Base-by-base conservation (phyloP, 257 asterid species). In the Lavandula angustifolia region DNA sequence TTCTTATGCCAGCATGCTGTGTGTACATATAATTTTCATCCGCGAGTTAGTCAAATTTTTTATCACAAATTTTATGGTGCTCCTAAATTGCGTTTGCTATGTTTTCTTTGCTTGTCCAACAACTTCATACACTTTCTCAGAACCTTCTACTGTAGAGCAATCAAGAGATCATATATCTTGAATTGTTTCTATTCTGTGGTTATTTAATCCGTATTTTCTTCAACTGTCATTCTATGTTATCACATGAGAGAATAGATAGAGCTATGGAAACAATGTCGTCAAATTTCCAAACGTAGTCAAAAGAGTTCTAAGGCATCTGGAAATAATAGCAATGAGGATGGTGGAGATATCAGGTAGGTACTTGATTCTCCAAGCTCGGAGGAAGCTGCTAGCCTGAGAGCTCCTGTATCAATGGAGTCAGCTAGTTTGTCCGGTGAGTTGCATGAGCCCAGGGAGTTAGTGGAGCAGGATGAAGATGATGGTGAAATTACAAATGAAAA, bases 221-320 rank as follows among this genome's bases (percentile, higher is more conserved):
- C 32, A 9, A 10, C 49, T 53, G 58, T 16, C 43, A 53, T 63
- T 35, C 71, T 29, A 51, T 56, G 44, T 58, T 66, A 33, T 72
- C 29, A 31, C 95, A 91, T 96, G 74, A 80, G 62, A 75, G 87
- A 83, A 72, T 91, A 88, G 65, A 43, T 60, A n/a, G 79, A 73
- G 70, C 73, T 91, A 54, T 85, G 91, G 46, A 88, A 80, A 54
- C 86, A 78, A 60, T 91, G 95, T 73, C 81, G 73, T 14, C 88
- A 80, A 67, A 79, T 84, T 57, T 71, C 76, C 51, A 84, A 74
- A 78, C 66, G 54, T 32, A 71, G 80, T 35, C 81, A 74, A 62
- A 65, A 69, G 73, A 80, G 76, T 74, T 81, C 60, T 44, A 80
- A 79, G 22, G 64, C 69, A 42, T 78, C 81, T n/a, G 85, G 67